Evolutionary conservation across 2,329 filamentous ascomycete genomes (phyloP).

Genomic region (Colletotrichum viniferum): DNA sequence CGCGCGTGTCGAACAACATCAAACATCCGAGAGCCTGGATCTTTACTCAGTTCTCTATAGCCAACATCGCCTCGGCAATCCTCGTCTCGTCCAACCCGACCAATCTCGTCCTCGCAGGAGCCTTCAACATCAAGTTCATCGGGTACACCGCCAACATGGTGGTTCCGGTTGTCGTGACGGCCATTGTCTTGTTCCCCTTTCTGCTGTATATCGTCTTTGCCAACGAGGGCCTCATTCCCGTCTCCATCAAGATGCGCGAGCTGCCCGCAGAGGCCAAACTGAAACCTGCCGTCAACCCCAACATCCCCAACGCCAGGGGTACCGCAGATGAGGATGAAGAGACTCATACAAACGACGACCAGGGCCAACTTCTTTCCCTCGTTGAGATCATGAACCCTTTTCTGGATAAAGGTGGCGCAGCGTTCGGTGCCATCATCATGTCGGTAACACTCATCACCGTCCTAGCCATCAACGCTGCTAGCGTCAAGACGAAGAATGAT

Average conservation of each 20-base stretch:
- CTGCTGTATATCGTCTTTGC: slow-evolving; percentile 73
- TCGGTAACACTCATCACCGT: slow-evolving; percentile 68
- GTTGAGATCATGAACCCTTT: slow-evolving; percentile 80
- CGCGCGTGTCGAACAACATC: slow-evolving; percentile 75
- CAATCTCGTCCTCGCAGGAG: slow-evolving; percentile 75
- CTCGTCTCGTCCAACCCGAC: slow-evolving; percentile 81
- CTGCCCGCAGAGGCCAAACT: slow-evolving; percentile 61
- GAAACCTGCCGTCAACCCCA: slow-evolving; percentile 68
- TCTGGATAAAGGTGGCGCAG: slow-evolving; percentile 68
- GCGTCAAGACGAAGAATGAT: slow-evolving; percentile 49
- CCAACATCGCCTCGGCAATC: slow-evolving; percentile 77
- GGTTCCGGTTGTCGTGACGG: slow-evolving; percentile 72
- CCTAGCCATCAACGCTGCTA: slow-evolving; percentile 68
- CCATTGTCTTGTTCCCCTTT: slow-evolving; percentile 71
- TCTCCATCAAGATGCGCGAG: slow-evolving; percentile 70
- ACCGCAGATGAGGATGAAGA: slow-evolving; percentile 54
- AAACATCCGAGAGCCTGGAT: slow-evolving; percentile 74
- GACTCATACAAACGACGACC: slow-evolving; percentile 42
- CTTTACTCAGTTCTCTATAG: slow-evolving; percentile 71
- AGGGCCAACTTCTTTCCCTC: slow-evolving; percentile 62
- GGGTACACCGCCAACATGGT: slow-evolving; percentile 80
- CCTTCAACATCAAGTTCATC: slow-evolving; percentile 74
- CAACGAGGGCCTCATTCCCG: slow-evolving; percentile 66
- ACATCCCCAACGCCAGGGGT: slow-evolving; percentile 70
- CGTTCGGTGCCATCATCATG: slow-evolving; percentile 70